Evolutionary conservation across 2,329 filamentous ascomycete genomes (phyloP), one percentile per base, ranked within the genome.

Genomic region (Penicillium hordei): DNA sequence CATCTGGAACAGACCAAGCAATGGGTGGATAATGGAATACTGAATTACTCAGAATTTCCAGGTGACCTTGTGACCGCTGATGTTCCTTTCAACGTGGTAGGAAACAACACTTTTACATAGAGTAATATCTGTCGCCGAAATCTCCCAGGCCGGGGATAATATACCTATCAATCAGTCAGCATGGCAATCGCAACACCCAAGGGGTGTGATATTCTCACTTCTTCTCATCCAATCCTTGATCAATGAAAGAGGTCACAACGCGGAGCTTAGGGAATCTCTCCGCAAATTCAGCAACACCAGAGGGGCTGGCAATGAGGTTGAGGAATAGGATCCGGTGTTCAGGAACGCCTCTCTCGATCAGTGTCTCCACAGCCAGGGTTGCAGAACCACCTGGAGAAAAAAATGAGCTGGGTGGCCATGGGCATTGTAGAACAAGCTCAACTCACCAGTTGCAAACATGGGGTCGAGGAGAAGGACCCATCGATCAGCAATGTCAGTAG

Each of bases 61-160:
- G n/a, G 42, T 34, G 27, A 50, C 23, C 44, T 27, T 34, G 34
- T 48, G 36, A 23, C 51, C n/a, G 36, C 21, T 36, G 43, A 50
- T 31, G 44, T 57, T 60, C 40, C 34, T 34, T 39, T 57, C 55
- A 23, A 50, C 36, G n/a, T 25, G 21, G 31, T 43, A 21, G 31
- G n/a, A 27, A 53, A 43, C 38, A 48, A 23, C 33, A 38, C 19
- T 23, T 46, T 75, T 80, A 96, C 75, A 96, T 85, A 55, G 93
- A 97, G 76, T 97, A 97, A 77, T 94, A 97, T 64, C 93, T 84
- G 74, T 97, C 93, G 59, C 93, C 93, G 76, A 97, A 97, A 74
- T 97, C 93, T 65, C 93, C 93, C 19, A 97, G 82, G 29, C 93
- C 93, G 29, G 93, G 93, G 54, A 96, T 86, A 71, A 97, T 97